Evolutionary conservation across 2,329 filamentous ascomycete genomes (phyloP).

Genomic region (Colletotrichum navitas): DNA sequence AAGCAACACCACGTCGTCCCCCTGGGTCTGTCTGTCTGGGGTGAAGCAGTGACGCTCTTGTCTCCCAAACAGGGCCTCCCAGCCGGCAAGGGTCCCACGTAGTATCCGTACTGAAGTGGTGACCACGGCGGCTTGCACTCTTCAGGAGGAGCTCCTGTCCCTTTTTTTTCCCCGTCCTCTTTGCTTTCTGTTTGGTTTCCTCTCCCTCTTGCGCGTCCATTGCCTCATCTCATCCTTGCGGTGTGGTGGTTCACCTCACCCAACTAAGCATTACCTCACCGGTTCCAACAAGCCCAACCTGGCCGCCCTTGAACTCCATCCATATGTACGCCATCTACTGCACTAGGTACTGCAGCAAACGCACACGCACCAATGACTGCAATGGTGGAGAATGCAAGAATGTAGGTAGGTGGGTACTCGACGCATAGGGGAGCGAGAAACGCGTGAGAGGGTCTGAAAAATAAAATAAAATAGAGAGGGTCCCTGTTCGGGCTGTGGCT

Average conservation of each 20-base stretch:
- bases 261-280: background rate
- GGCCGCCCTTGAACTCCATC: background rate
- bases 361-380: slow-evolving; percentile 17
- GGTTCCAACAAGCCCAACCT: background rate
- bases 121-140: background rate
- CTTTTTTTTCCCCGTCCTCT: background rate
- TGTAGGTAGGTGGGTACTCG: background rate
- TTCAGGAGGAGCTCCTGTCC: slow-evolving; percentile 3
- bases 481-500: slow-evolving; percentile 40
- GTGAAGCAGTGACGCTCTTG: slow-evolving; percentile 35
- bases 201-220: background rate
- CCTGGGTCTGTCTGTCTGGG: no score
- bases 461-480: slow-evolving; percentile 1
- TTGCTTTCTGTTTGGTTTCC: no score
- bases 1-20: no score
- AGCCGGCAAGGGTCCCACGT: slow-evolving; percentile 14
- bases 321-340: slow-evolving; percentile 8
- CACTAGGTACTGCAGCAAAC: slow-evolving; percentile 4
- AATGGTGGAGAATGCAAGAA: slow-evolving; percentile 2
- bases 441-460: no score
- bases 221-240: background rate
- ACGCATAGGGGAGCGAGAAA: background rate
- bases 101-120: background rate
- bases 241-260: background rate
- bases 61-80: slow-evolving; percentile 35